Evolutionary conservation across 345 rosid species (phyloP).

Genomic region (Pugionium cornutum): DNA sequence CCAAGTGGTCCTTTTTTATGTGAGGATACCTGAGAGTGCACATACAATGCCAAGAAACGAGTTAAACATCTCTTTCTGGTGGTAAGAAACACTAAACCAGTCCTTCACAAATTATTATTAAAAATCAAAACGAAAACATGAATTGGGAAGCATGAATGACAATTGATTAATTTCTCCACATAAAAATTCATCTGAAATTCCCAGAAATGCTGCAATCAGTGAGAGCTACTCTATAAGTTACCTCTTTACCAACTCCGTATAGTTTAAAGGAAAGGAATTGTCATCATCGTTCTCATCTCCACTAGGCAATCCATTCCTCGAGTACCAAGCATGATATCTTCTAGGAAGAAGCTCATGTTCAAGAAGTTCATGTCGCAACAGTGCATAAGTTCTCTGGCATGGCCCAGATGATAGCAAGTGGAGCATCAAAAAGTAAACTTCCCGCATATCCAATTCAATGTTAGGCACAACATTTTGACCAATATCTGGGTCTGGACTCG

Average conservation of each 20-base stretch:
- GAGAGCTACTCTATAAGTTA: conserved; percentile 35
- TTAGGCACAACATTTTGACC: conserved; percentile 47
- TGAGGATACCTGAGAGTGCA: conserved; percentile 75
- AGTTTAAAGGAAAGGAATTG: conserved; percentile 70
- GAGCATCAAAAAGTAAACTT: conserved; percentile 88
- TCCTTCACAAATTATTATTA: neutral
- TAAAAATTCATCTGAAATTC: conserved; percentile 1
- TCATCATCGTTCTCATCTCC: conserved; percentile 81
- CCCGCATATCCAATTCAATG: conserved; percentile 74
- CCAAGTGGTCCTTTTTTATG: conserved; percentile 82
- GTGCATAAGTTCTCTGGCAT: conserved; percentile 73
- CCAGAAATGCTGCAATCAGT: conserved; percentile 11
- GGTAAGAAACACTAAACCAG: conserved; percentile 10
- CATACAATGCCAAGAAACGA: conserved; percentile 33
- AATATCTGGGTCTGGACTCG: conserved; percentile 48
- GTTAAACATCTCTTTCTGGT: conserved; percentile 6
- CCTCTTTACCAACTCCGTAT: conserved; percentile 73
- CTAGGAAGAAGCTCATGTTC: conserved; percentile 90
- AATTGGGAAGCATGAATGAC: conserved; percentile 12
- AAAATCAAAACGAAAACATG: neutral
- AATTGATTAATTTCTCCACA: conserved; percentile 16
- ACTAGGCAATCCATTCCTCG: conserved; percentile 66
- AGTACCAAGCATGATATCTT: conserved; percentile 96
- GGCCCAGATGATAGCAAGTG: conserved; percentile 94
- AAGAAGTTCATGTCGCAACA: conserved; percentile 80